Evolutionary conservation across 352 stramenopile genomes (phyloP).

Genomic region (Phytophthora gonapodyides): DNA sequence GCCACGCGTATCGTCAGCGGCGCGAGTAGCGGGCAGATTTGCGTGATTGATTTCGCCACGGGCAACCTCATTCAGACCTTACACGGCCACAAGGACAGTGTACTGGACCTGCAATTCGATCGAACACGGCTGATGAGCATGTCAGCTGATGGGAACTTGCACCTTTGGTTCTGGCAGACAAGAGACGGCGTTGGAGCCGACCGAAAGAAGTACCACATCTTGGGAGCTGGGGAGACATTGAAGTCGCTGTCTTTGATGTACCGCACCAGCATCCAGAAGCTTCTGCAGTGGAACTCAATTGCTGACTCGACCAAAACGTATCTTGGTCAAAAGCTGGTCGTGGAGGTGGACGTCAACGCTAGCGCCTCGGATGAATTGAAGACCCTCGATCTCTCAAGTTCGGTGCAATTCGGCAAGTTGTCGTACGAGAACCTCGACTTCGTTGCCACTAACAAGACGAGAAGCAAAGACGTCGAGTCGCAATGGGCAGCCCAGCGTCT

Average conservation of each 20-base stretch:
- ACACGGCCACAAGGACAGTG: constrained; percentile 41
- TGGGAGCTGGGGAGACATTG: constrained; percentile 70
- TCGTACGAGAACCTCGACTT: constrained; percentile 73
- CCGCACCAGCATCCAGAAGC: constrained; percentile 66
- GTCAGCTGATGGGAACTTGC: constrained; percentile 57
- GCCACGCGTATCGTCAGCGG: constrained; percentile 76
- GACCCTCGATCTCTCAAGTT: constrained; percentile 54
- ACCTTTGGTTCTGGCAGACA: constrained; percentile 75
- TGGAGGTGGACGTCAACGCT: constrained; percentile 50
- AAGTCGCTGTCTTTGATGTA: constrained; percentile 79
- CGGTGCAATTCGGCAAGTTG: constrained; percentile 56
- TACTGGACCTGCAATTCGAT: constrained; percentile 81
- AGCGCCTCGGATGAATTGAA: constrained; percentile 61
- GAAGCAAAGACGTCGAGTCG: constrained; percentile 55
- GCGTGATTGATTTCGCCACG: constrained; percentile 75
- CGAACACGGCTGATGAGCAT: constrained; percentile 68
- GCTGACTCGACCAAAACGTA: constrained; percentile 74
- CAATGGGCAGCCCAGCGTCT: constrained; percentile 65
- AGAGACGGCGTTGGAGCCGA: constrained; percentile 44
- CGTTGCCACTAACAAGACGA: constrained; percentile 56
- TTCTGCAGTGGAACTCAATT: constrained; percentile 75
- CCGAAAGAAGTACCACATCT: constrained; percentile 75
- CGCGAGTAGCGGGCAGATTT: constrained; percentile 54
- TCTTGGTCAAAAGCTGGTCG: constrained; percentile 75
- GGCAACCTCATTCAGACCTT: constrained; percentile 73